Evolutionary conservation across 2,329 filamentous ascomycete species (phyloP).

Genomic region (Mycocentrospora acerina): DNA sequence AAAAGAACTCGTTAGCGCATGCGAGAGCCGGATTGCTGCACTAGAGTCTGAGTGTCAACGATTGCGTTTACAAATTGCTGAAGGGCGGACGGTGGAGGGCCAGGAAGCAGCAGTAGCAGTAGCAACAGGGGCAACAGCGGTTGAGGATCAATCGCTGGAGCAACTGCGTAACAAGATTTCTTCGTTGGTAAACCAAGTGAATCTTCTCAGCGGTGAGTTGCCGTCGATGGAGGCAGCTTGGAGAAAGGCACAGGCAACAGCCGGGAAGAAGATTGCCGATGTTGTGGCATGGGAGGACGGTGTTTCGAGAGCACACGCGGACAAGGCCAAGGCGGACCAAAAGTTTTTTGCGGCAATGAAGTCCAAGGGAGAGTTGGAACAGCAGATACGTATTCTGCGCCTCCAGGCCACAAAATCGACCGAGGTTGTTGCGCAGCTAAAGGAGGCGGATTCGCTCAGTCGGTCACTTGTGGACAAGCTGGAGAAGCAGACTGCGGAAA

Average conservation of each 20-base stretch:
- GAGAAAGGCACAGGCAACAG: conserved; percentile 82
- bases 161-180: conserved; percentile 73
- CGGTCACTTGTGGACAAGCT: conserved; percentile 76
- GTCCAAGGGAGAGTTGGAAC: conserved; percentile 80
- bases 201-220: conserved; percentile 82
- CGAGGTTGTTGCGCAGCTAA: conserved; percentile 89
- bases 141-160: conserved; percentile 65
- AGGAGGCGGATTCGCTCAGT: conserved; percentile 81
- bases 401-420: conserved; percentile 86
- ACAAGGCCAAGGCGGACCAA: conserved; percentile 96
- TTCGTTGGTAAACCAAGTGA: conserved; percentile 76
- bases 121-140: conserved; percentile 44
- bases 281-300: conserved; percentile 75
- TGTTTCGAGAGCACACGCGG: conserved; percentile 70
- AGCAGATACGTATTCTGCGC: conserved; percentile 76
- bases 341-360: conserved; percentile 98
- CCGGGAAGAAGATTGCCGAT: conserved; percentile 84
- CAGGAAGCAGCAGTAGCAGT: conserved; percentile 12
- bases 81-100: conserved; percentile 32
- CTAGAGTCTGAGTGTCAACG: conserved; percentile 82
- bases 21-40: conserved; percentile 76
- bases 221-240: conserved; percentile 88
- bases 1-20: conserved; percentile 76
- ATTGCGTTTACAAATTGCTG: conserved; percentile 59
- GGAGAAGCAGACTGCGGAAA: conserved; percentile 86